Evolutionary conservation across 768 basidiomycete species (phyloP).

Genomic region (Pisolithus orientalis): DNA sequence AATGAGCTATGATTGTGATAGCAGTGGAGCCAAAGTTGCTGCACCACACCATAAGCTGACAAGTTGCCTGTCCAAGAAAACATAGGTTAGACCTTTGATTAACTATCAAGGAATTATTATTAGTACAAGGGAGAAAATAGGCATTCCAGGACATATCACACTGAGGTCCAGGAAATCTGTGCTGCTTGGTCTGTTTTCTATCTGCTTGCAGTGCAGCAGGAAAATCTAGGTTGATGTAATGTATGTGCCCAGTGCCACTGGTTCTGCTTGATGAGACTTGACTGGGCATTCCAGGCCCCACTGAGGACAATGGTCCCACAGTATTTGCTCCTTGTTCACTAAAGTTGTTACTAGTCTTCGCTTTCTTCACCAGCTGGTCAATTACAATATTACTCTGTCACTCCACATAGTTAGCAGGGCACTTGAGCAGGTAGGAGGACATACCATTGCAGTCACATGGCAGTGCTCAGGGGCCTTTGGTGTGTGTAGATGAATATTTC

Average conservation of each 20-base stretch:
- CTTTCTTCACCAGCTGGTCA: background rate
- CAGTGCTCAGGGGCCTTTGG: background rate
- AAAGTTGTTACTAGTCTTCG: background rate
- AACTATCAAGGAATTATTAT: too few relatives aligned
- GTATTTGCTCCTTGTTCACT: too few relatives aligned
- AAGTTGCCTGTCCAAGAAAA: background rate
- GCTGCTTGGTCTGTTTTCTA: background rate
- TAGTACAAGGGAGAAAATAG: background rate
- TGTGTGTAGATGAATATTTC: background rate
- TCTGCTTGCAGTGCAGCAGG: background rate
- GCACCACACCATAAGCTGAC: background rate
- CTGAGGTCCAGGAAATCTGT: background rate
- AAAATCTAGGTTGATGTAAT: background rate
- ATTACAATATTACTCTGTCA: background rate
- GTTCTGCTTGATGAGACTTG: background rate
- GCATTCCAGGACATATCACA: background rate
- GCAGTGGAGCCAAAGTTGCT: too few relatives aligned
- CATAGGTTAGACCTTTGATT: too few relatives aligned
- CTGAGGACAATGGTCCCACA: too few relatives aligned
- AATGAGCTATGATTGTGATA: too few relatives aligned
- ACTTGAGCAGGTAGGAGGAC: too few relatives aligned
- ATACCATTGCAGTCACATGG: background rate
- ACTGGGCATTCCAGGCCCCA: background rate
- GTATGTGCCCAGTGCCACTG: background rate
- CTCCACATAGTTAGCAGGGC: background rate